Evolutionary conservation across 176 grass and related monocot genomes (phyloP).

Genomic region (Ampelocalamus luodianensis): DNA sequence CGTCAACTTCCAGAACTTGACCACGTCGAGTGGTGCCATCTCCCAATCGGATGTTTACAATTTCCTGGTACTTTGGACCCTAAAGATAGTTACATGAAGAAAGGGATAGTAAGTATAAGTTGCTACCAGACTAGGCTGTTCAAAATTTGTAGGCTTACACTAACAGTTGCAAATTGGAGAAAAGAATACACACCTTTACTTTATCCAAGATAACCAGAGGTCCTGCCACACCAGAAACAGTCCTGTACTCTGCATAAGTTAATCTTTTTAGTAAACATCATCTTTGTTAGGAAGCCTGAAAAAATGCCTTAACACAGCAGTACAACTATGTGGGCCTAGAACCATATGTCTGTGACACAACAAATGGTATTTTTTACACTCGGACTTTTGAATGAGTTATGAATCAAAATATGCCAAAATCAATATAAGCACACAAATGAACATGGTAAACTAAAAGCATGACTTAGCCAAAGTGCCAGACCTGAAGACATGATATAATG

Average conservation of each 20-base stretch:
- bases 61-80: conserved; percentile 98
- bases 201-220: conserved; percentile 98
- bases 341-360: neutral
- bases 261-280: neutral
- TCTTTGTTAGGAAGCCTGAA: neutral
- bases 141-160: conserved; percentile 24
- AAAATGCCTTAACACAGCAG: conserved; percentile 11
- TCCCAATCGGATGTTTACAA: conserved; percentile 97
- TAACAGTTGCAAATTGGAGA: conserved; percentile 29
- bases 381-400: neutral
- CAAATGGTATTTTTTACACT: neutral
- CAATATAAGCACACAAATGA: neutral
- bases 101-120: conserved; percentile 20
- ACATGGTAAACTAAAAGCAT: neutral
- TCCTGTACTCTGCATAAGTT: conserved; percentile 87
- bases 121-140: neutral
- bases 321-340: neutral
- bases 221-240: conserved; percentile 95
- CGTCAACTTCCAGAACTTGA: conserved; percentile 99
- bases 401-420: neutral
- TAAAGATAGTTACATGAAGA: conserved; percentile 44
- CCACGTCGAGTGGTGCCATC: conserved; percentile 96
- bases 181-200: conserved; percentile 75
- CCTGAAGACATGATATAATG: neutral
- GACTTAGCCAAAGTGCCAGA: neutral